Evolutionary conservation across 2,329 filamentous ascomycete species (phyloP).

Genomic region (Fusarium phyllophilum): DNA sequence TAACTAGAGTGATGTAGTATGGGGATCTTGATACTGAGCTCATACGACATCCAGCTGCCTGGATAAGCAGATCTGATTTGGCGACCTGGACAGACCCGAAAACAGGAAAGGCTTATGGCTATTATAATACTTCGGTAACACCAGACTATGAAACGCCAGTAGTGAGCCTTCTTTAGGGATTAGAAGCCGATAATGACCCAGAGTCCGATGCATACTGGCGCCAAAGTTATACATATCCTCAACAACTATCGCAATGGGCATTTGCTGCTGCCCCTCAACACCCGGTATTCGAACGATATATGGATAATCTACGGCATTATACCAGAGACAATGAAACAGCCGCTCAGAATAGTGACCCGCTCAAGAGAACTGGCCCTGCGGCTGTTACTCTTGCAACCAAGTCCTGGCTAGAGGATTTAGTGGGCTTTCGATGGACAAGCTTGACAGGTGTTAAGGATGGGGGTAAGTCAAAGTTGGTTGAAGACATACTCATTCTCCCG

Average conservation of each 20-base stretch:
- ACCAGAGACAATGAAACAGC: background rate
- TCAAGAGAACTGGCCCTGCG: constrained; percentile 5
- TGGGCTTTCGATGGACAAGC: background rate
- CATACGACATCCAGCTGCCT: background rate
- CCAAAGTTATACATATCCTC: background rate
- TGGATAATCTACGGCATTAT: background rate
- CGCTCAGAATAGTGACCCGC: background rate
- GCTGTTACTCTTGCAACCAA: constrained; percentile 1
- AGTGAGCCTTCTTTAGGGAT: background rate
- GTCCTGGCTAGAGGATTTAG: background rate
- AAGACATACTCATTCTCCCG: background rate
- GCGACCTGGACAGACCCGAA: background rate
- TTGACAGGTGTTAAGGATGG: background rate
- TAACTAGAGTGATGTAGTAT: background rate
- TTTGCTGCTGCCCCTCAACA: background rate
- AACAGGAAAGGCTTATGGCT: background rate
- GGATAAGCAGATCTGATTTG: background rate
- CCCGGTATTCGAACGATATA: background rate
- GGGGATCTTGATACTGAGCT: background rate
- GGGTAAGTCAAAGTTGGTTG: background rate
- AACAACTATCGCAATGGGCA: constrained; percentile 5
- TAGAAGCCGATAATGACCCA: background rate
- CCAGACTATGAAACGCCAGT: background rate
- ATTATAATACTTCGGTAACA: background rate
- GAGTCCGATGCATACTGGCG: background rate